phyloP scores from a whole-genome alignment of 345 rosid genomes.

The Reutealis trisperma region DNA sequence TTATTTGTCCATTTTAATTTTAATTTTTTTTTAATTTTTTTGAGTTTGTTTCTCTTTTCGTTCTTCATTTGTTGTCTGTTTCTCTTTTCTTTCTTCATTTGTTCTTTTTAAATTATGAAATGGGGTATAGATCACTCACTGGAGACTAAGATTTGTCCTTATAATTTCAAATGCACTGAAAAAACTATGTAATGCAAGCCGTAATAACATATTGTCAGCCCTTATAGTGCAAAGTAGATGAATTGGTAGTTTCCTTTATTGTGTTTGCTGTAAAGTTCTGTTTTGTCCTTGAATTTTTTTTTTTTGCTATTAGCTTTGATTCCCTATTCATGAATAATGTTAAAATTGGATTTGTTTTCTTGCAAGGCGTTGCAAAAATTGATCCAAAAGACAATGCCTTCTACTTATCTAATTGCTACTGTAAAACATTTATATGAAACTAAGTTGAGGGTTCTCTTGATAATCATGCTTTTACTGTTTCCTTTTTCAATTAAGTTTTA shows the following conservation, averaged over 20 bases:
- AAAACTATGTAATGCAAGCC: no score
- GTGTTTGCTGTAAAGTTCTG: constrained; percentile 11
- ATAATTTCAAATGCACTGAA: no score
- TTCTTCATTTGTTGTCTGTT: no score
- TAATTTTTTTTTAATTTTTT: no score
- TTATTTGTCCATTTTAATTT: no score
- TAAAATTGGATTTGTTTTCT: constrained; percentile 23
- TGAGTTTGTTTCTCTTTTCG: no score
- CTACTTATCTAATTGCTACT: constrained; percentile 71
- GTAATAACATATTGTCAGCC: no score
- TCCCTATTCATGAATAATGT: constrained; percentile 24
- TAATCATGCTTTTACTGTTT: constrained; percentile 12
- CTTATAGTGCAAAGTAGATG: no score
- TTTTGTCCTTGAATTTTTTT: constrained; percentile 13
- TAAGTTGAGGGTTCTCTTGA: constrained; percentile 68
- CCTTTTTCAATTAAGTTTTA: constrained; percentile 21
- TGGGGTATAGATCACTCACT: no score
- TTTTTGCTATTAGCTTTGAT: constrained; percentile 6
- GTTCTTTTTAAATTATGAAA: no score
- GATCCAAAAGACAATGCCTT: constrained; percentile 79
- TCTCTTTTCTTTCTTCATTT: no score
- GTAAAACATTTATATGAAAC: constrained; percentile 93
- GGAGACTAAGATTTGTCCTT: no score
- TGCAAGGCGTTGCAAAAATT: constrained; percentile 87
- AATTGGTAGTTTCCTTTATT: constrained; percentile 50